phyloP scores from a whole-genome alignment of 176 grass and related monocot species.

The Eragrostis nindensis region DNA sequence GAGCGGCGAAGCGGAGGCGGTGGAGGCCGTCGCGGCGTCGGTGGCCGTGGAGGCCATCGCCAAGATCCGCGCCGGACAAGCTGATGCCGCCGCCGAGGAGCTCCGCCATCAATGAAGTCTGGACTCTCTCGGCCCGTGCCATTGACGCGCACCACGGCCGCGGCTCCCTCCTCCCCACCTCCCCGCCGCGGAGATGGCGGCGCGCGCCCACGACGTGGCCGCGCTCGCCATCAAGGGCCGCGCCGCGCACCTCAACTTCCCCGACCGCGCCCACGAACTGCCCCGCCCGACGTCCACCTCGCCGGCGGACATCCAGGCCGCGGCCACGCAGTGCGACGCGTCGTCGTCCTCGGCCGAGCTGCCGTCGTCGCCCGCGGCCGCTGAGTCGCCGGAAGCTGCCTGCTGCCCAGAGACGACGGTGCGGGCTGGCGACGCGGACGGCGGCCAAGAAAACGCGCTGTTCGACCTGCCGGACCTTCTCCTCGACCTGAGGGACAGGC shows the following conservation, averaged over 20 bases:
- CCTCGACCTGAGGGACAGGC: constrained; percentile 59
- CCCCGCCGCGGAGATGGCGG: constrained; percentile 84
- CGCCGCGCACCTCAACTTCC: constrained; percentile 89
- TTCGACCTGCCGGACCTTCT: constrained; percentile 68
- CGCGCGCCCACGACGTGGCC: constrained; percentile 90
- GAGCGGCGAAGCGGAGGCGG: too few relatives aligned
- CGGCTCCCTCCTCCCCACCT: too few relatives aligned
- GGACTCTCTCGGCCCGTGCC: too few relatives aligned
- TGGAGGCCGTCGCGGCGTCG: too few relatives aligned
- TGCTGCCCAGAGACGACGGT: background rate
- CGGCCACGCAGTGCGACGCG: constrained; percentile 44
- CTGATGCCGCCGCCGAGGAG: too few relatives aligned
- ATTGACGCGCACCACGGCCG: too few relatives aligned
- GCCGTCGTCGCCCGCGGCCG: background rate
- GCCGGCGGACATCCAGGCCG: constrained; percentile 60
- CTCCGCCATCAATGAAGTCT: too few relatives aligned
- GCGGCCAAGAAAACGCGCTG: constrained; percentile 29
- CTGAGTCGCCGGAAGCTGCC: background rate
- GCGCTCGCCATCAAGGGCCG: constrained; percentile 85
- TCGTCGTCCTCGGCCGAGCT: constrained; percentile 12
- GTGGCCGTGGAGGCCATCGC: too few relatives aligned
- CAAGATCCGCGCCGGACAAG: too few relatives aligned
- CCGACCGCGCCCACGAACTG: constrained; percentile 51
- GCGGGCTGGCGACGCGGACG: background rate
- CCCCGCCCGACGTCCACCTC: constrained; percentile 55